Percentiles rank a stretch among this genome's conserved stretches.
Evolutionary conservation across 1,284 basidiomycete genomes (phyloP).

Genomic region (Irpex sp.): DNA sequence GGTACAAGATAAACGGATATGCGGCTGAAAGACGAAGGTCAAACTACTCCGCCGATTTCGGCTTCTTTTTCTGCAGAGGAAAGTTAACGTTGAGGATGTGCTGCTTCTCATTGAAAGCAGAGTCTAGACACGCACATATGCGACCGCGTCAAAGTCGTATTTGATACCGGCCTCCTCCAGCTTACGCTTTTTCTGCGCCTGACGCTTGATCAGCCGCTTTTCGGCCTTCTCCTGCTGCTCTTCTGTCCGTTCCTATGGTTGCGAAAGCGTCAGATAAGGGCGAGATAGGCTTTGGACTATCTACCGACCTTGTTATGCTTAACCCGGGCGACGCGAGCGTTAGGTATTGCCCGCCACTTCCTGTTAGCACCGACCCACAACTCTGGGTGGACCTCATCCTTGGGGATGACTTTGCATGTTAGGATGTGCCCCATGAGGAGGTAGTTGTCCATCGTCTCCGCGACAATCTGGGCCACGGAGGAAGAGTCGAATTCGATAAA

Average conservation of each 20-base stretch:
- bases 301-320: constrained; percentile 75
- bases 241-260: constrained; percentile 67
- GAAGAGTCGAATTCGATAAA: constrained; percentile 94
- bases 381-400: constrained; percentile 87
- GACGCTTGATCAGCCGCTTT: constrained; percentile 72
- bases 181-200: constrained; percentile 77
- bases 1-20: not conserved
- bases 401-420: constrained; percentile 82
- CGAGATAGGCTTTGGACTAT: not conserved
- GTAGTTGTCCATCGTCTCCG: constrained; percentile 99
- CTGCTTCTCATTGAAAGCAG: not conserved
- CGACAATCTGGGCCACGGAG: constrained; percentile 91
- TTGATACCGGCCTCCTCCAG: constrained; percentile 82
- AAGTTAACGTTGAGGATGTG: not conserved
- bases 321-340: constrained; percentile 66
- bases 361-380: constrained; percentile 97
- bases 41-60: constrained; percentile 21
- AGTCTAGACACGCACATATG: constrained; percentile 52
- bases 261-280: constrained; percentile 3
- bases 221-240: constrained; percentile 69
- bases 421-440: constrained; percentile 92
- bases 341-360: constrained; percentile 82
- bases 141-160: constrained; percentile 78
- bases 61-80: constrained; percentile 22
- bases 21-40: not conserved